Percentiles rank a stretch among this genome's conserved stretches.
These are phyloP conservation scores for Lizonia empirigonia DNA, from an alignment of 2,329 filamentous ascomycete species.

Conservation along the genomic window DNA sequence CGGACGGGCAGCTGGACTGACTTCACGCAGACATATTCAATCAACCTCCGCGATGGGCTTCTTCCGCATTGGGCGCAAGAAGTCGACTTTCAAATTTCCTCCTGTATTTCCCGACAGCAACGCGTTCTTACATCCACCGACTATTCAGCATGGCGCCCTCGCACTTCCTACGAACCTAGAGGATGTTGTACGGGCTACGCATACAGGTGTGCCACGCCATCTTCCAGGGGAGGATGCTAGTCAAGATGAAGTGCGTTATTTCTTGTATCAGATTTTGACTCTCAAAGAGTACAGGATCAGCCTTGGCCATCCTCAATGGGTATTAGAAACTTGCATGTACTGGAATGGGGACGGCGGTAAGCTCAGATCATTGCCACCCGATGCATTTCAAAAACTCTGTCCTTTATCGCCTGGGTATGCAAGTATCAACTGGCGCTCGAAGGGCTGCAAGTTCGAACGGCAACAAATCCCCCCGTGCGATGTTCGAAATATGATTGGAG, in stretches of 20 bases:
- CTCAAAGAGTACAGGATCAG: conserved; percentile 13
- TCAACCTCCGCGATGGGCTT: background rate
- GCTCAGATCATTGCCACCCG: conserved; percentile 14
- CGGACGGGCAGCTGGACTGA: too few species aligned
- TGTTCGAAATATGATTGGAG: background rate
- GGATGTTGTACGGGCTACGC: background rate
- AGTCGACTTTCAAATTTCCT: background rate
- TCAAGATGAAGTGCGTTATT: conserved; percentile 26
- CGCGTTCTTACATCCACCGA: background rate
- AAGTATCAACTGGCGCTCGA: conserved; percentile 1
- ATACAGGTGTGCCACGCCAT: background rate
- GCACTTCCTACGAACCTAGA: conserved; percentile 1
- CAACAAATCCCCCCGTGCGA: conserved; percentile 3
- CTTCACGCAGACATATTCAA: background rate
- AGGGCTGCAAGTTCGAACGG: background rate
- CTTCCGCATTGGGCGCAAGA: background rate
- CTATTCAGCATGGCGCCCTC: background rate
- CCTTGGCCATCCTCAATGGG: conserved; percentile 30
- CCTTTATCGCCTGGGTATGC: conserved; percentile 17
- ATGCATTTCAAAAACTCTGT: conserved; percentile 17
- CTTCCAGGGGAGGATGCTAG: conserved; percentile 12
- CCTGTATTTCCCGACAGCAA: background rate
- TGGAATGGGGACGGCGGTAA: conserved; percentile 25
- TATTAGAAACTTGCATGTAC: conserved; percentile 29
- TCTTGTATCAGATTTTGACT: conserved; percentile 29